Conservation (phyloP, 75 land plant genomes). For the Chamaecyparis obtusa region DNA sequence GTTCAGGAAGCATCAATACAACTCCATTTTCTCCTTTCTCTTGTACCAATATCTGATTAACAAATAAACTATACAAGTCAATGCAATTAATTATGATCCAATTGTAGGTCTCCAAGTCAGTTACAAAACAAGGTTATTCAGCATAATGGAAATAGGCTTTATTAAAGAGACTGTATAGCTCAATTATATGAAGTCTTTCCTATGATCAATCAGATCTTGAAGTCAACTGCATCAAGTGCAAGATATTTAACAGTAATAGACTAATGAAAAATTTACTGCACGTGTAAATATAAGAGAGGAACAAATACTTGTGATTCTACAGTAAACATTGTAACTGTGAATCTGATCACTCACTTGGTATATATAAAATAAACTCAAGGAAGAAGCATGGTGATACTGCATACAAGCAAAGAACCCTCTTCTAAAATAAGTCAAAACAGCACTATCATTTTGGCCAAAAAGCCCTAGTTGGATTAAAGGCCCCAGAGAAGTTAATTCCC, state of each 20-base stretch:
- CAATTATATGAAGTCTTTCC: not conserved
- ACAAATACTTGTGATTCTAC: not conserved
- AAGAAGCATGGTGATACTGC: not conserved
- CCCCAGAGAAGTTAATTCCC: not conserved
- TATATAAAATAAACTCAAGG: not conserved
- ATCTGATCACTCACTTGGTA: not conserved
- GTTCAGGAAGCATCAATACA: not conserved
- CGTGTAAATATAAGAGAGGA: not conserved
- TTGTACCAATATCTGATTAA: not conserved
- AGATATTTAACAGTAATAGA: not conserved
- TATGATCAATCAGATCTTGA: not conserved
- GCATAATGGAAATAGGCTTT: not conserved
- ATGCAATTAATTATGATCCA: not conserved
- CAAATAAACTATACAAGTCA: not conserved
- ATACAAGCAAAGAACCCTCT: not conserved
- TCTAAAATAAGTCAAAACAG: not conserved
- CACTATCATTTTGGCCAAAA: not conserved
- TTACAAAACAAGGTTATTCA: not conserved
- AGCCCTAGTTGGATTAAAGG: not conserved
- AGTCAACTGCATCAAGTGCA: not conserved
- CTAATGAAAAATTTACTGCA: not conserved
- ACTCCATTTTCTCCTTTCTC: conserved; percentile 2
- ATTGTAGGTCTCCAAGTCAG: not conserved
- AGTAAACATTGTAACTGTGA: not conserved
- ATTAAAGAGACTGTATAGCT: not conserved